Base-by-base conservation (phyloP, 192 early-diverging fungal genomes). In the Geranomyces variabilis region DNA sequence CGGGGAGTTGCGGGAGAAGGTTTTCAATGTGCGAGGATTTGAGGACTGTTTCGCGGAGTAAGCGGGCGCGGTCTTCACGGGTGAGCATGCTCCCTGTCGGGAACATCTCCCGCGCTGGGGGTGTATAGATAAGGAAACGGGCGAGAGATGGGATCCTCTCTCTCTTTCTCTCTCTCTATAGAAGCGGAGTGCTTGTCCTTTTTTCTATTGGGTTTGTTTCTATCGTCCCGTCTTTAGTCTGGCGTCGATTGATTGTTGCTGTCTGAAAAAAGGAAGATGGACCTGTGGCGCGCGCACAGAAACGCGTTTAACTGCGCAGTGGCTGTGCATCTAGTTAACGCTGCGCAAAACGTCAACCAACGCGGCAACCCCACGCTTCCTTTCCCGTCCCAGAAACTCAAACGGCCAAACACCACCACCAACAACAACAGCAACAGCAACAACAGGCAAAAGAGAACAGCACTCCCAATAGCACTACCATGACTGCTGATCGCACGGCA, bases 21-120 rank as follows among this genome's bases (percentile, higher is more conserved):
- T n/a, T 47, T 2, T 63, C 70, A 30, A 55, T 56, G 17, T 51
- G 29, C 22, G 24, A 29, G 21, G 70, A 65, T 34, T 63, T 63
- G 46, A 72, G 41, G 15, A 72, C 70, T 8, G 62, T 72, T 53
- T 72, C 70, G n/a, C 70, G 60, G 13, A 72, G 62, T 15, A 72
- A 31, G 4, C 70, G 70, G 21, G 70, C 63, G 5, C 70, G 70
- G 63, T 72, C 70, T 33, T 72, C 62, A 17, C 63, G 60, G 15
- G 70, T 53, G 31, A 72, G 60, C 70, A 72, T 64, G 0, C 28
- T 29, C 17, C 51, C 67, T 17, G 69, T 26, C 26, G 67, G 67
- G 59, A 69, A 59, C 67, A 69, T 69, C 13, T 56, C 26, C 1
- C 58, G 10, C 12, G 46, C 19, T 47, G 46, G 46, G 19, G 46